phyloP scores from a whole-genome alignment of 2,329 filamentous ascomycete species.

The Fusarium subglutinans region DNA sequence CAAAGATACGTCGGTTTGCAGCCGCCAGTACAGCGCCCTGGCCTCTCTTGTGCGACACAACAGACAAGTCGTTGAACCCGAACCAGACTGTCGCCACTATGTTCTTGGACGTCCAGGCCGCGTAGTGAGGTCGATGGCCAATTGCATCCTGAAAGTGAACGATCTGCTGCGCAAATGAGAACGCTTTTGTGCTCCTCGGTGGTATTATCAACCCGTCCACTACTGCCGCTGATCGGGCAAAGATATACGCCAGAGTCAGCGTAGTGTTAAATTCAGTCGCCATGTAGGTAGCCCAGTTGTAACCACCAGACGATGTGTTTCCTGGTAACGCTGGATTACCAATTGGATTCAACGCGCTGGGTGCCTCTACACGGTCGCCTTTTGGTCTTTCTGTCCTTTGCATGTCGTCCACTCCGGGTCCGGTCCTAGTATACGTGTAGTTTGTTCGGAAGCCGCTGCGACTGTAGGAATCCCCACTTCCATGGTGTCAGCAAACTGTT shows the following conservation, averaged over 20 bases:
- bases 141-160: not conserved
- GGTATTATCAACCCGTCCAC: not conserved
- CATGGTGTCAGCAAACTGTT: not conserved
- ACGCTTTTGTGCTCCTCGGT: not conserved
- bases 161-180: not conserved
- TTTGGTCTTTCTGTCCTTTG: not conserved
- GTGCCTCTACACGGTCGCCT: not conserved
- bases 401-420: not conserved
- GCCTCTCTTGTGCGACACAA: not conserved
- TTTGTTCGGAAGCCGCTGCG: not conserved
- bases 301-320: not conserved
- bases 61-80: not conserved
- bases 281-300: not conserved
- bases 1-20: not conserved
- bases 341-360: not conserved
- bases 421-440: not conserved
- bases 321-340: not conserved
- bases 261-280: not conserved
- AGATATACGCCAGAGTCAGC: conserved; percentile 2
- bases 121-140: not conserved
- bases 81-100: conserved; percentile 1
- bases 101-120: not conserved
- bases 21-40: not conserved
- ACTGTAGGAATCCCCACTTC: not conserved
- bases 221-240: not conserved